Conservation (phyloP, 2,329 filamentous ascomycete species). For the Trichoderma cornu-damae region DNA sequence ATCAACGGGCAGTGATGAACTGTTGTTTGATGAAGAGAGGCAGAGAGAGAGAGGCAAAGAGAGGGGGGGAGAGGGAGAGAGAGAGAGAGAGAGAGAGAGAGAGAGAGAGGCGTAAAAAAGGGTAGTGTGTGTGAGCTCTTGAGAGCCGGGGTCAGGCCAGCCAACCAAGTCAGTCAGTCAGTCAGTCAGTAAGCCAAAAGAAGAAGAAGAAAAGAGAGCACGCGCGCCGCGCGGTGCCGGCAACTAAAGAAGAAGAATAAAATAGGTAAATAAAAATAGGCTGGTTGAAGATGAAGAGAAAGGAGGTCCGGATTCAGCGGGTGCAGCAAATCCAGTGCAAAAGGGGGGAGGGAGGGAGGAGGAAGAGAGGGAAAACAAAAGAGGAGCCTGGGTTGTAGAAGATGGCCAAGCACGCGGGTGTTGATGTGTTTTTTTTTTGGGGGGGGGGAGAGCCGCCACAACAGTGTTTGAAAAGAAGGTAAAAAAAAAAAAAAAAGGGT, state of each 20-base stretch:
- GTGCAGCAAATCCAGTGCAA: not conserved
- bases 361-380: not conserved
- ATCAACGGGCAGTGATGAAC: not conserved
- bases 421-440: conserved; percentile 18
- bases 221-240: conserved; percentile 17
- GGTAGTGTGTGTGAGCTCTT: conserved; percentile 4
- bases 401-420: not conserved
- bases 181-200: too few species aligned
- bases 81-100: not conserved
- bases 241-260: too few species aligned
- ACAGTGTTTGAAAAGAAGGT: conserved; percentile 20
- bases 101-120: conserved; percentile 8
- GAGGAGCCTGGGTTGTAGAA: too few species aligned
- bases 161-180: conserved; percentile 17
- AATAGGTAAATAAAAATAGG: too few species aligned
- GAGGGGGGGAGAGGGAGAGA: too few species aligned
- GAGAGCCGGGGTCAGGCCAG: conserved; percentile 18
- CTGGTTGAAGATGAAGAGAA: conserved; percentile 3
- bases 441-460: conserved; percentile 15
- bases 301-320: not conserved
- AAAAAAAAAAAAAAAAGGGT: conserved; percentile 18
- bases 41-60: too few species aligned
- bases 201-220: too few species aligned
- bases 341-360: not conserved
- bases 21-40: not conserved